These are phyloP conservation scores for Tanacetum coccineum DNA, from an alignment of 129 eudicot genomes.

Conservation along the genomic window DNA sequence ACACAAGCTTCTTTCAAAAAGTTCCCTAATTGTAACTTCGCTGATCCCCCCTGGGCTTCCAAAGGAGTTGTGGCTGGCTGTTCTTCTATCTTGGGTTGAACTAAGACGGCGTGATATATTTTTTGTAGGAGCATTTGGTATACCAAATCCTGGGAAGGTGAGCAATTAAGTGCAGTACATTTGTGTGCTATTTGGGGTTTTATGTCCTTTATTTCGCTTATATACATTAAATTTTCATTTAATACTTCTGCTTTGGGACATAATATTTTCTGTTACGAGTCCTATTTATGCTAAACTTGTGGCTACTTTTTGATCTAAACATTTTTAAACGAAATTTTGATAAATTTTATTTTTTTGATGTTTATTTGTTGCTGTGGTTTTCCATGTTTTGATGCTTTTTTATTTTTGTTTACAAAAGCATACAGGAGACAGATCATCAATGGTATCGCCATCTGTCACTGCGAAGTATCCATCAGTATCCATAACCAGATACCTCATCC, in stretches of 20 bases:
- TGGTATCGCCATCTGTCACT: constrained; percentile 65
- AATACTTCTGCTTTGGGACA: constrained; percentile 14
- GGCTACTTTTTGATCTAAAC: too few species aligned
- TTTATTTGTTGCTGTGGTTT: too few species aligned
- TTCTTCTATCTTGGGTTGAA: constrained; percentile 83
- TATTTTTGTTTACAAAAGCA: constrained; percentile 30
- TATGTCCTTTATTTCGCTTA: not conserved
- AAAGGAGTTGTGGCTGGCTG: constrained; percentile 92
- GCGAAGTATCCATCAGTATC: constrained; percentile 87
- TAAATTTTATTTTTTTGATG: too few species aligned
- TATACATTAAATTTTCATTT: constrained; percentile 7
- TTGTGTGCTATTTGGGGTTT: constrained; percentile 17
- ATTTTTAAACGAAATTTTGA: too few species aligned
- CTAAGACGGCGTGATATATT: constrained; percentile 83
- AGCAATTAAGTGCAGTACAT: constrained; percentile 15
- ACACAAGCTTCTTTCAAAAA: constrained; percentile 84
- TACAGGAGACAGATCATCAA: constrained; percentile 74
- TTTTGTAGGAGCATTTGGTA: constrained; percentile 89
- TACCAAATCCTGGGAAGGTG: constrained; percentile 99
- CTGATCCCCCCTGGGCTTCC: constrained; percentile 97
- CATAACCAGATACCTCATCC: constrained; percentile 75
- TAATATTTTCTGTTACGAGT: too few species aligned
- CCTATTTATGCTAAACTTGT: too few species aligned
- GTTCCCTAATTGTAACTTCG: constrained; percentile 92
- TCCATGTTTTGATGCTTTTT: too few species aligned